A percentile compares a stretch with the other conserved stretches of the same genome.
phyloP scores from a whole-genome alignment of 2,329 filamentous ascomycete genomes.

The Pleoardoris graminearum region DNA sequence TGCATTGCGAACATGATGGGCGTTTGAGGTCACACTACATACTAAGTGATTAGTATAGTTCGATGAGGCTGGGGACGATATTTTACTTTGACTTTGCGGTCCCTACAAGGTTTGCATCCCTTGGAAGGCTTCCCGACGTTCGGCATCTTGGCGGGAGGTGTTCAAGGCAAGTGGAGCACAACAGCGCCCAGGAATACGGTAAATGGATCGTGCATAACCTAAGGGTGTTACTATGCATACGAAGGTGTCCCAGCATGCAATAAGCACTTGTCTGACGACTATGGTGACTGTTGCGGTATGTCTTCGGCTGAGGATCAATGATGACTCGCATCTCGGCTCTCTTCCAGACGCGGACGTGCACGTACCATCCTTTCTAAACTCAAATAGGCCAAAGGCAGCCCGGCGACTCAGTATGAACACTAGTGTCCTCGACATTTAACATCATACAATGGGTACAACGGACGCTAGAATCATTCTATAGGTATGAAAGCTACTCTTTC shows the following conservation, averaged over 20 bases:
- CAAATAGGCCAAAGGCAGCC: not conserved
- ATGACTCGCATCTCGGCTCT: not conserved
- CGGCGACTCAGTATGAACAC: not conserved
- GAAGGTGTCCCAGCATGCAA: not conserved
- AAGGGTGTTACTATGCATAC: not conserved
- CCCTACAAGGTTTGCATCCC: conserved; percentile 38
- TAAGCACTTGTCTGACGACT: not conserved
- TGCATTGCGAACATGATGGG: conserved; percentile 39
- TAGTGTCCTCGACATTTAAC: too few relatives aligned
- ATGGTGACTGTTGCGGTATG: not conserved
- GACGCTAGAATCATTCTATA: too few relatives aligned
- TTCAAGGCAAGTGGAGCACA: too few relatives aligned
- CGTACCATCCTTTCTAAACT: not conserved
- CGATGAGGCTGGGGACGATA: not conserved
- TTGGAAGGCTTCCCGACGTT: conserved; percentile 38
- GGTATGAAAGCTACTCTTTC: too few relatives aligned
- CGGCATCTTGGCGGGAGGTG: conserved; percentile 26
- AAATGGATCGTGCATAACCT: not conserved
- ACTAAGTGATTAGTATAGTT: not conserved
- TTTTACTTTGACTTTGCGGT: conserved; percentile 37
- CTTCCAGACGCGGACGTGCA: not conserved
- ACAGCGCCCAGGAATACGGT: not conserved
- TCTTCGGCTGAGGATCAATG: too few relatives aligned
- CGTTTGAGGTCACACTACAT: conserved; percentile 40
- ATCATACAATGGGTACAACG: too few relatives aligned